These are phyloP conservation scores for Trichoderma koningii DNA, from an alignment of 2,329 filamentous ascomycete species.

Conservation along the genomic window DNA sequence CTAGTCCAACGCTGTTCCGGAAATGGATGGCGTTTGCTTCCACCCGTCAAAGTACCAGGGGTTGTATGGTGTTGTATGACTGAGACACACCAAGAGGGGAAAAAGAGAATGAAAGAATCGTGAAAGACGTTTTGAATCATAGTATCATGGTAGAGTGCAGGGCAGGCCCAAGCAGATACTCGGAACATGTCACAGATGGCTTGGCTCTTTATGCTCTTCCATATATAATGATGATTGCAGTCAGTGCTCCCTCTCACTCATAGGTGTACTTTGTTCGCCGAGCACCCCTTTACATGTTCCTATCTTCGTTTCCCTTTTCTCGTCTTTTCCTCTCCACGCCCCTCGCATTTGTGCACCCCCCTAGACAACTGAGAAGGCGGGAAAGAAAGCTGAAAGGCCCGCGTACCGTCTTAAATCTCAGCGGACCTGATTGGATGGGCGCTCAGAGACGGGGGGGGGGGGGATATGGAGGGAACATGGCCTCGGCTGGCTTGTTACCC, in stretches of 20 bases:
- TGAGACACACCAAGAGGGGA: not conserved
- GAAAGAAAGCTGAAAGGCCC: constrained; percentile 21
- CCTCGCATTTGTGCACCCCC: not conserved
- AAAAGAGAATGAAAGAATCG: not conserved
- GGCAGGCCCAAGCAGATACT: too few relatives aligned
- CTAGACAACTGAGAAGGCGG: not conserved
- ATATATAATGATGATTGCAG: too few relatives aligned
- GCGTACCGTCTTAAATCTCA: constrained; percentile 3
- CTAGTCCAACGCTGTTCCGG: constrained; percentile 9
- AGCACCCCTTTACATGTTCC: not conserved
- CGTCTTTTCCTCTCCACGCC: not conserved
- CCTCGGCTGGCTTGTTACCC: too few relatives aligned
- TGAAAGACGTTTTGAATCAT: not conserved
- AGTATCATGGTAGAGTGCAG: too few relatives aligned
- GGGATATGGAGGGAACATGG: not conserved
- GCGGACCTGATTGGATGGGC: not conserved
- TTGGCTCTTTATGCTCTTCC: not conserved
- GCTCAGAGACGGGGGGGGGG: not conserved
- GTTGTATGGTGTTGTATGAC: not conserved
- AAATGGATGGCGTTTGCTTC: not conserved
- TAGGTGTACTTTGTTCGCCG: not conserved
- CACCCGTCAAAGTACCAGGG: not conserved
- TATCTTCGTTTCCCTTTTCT: not conserved
- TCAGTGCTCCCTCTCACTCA: too few relatives aligned
- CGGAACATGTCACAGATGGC: too few relatives aligned